These are phyloP conservation scores for Kockovaella imperatae DNA, from an alignment of 768 basidiomycete genomes.

Conservation along the genomic window DNA sequence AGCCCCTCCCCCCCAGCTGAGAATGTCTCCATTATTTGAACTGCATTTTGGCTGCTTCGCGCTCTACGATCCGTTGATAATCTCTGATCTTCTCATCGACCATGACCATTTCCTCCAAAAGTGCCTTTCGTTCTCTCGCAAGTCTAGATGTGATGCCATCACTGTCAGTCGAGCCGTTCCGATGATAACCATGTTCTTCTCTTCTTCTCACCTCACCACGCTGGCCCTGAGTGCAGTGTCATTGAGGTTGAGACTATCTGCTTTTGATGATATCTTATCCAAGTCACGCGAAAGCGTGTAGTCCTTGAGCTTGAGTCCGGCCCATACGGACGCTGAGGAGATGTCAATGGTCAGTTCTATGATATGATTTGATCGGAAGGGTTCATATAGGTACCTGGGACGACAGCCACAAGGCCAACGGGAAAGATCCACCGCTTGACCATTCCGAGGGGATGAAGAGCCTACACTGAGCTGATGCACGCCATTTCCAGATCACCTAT, in stretches of 20 bases:
- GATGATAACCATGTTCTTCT: not conserved
- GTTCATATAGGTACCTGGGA: not conserved
- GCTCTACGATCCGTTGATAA: not conserved
- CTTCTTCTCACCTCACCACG: conserved; percentile 24
- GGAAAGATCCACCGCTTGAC: too few species aligned
- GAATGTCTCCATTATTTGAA: too few species aligned
- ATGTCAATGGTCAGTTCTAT: not conserved
- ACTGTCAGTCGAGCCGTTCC: not conserved
- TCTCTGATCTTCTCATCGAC: conserved; percentile 23
- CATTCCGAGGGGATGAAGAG: too few species aligned
- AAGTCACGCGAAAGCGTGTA: conserved; percentile 15
- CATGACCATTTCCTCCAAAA: conserved; percentile 19
- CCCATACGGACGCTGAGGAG: conserved; percentile 24
- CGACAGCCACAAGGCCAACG: not conserved
- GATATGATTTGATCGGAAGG: not conserved
- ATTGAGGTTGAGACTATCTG: not conserved
- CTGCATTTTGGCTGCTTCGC: not conserved
- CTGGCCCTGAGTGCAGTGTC: conserved; percentile 15
- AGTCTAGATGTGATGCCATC: conserved; percentile 13
- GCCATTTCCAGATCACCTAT: too few species aligned
- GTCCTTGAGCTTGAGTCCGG: conserved; percentile 19
- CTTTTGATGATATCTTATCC: too few species aligned
- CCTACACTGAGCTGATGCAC: too few species aligned
- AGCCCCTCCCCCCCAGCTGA: too few species aligned
- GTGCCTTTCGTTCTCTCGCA: conserved; percentile 22